phyloP scores from a whole-genome alignment of 148 eudicot genomes.

The Silene conica region DNA sequence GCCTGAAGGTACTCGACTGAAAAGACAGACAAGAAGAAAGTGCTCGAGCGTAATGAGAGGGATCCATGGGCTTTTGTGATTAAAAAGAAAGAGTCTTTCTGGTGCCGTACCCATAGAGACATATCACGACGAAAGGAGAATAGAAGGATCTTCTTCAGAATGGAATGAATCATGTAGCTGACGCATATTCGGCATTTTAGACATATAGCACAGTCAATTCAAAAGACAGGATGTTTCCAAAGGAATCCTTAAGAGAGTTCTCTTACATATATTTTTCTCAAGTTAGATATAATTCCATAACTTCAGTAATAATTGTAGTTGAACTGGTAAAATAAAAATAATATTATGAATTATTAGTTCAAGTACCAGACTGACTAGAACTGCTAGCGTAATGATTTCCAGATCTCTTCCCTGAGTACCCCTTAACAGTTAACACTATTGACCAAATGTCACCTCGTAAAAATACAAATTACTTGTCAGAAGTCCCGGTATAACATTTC shows the following conservation, averaged over 20 bases:
- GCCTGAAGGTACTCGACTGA: no score
- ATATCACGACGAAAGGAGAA: no score
- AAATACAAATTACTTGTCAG: not conserved
- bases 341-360: not conserved
- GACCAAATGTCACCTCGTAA: not conserved
- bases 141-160: no score
- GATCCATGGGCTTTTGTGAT: no score
- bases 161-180: no score
- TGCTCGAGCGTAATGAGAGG: no score
- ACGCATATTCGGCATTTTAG: not conserved
- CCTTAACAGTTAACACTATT: not conserved
- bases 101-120: no score
- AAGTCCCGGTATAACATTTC: not conserved
- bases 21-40: no score
- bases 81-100: no score
- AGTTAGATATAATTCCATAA: not conserved
- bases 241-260: not conserved
- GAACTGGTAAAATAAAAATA: not conserved
- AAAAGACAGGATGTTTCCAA: not conserved
- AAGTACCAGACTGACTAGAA: not conserved
- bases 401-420: not conserved
- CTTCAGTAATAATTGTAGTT: not conserved
- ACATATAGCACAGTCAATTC: not conserved
- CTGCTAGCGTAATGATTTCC: not conserved
- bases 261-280: not conserved